Conservation (phyloP, 345 rosid genomes). For the Angophora floribunda region DNA sequence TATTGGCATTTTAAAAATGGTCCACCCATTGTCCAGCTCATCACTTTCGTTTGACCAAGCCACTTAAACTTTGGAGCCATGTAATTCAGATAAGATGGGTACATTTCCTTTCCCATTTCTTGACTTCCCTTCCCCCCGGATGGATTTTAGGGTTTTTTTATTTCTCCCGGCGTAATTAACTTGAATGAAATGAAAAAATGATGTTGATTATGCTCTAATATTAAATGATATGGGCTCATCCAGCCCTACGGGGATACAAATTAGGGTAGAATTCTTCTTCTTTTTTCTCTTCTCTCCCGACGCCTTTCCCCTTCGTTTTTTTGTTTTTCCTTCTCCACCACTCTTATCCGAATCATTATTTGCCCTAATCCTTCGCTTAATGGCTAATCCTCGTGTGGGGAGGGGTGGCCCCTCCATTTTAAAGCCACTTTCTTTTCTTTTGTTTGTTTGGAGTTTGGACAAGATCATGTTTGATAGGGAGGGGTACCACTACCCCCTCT, state of each 20-base stretch:
- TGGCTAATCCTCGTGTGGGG: constrained; percentile 15
- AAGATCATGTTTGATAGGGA: neutral
- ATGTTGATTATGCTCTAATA: no score
- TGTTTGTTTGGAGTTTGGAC: constrained; percentile 3
- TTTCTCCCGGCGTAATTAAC: neutral
- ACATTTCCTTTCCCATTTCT: neutral
- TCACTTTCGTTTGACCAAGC: neutral
- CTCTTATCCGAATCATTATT: constrained; percentile 36
- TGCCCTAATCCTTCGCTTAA: constrained; percentile 34
- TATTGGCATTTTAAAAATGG: neutral
- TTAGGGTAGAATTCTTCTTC: neutral
- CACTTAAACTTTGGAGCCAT: neutral
- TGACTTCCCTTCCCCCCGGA: neutral
- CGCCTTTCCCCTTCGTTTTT: neutral
- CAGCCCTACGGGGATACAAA: neutral
- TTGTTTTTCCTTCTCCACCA: neutral
- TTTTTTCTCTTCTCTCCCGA: neutral
- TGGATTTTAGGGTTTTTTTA: neutral
- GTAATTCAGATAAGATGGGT: neutral
- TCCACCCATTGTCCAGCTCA: constrained; percentile 12
- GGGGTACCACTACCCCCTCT: neutral
- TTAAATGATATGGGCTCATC: neutral
- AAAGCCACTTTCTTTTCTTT: constrained; percentile 20
- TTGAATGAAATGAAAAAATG: no score
- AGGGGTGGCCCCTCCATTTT: constrained; percentile 30